phyloP scores from a whole-genome alignment of 305 asterid genomes.

The Fraxinus greggii region DNA sequence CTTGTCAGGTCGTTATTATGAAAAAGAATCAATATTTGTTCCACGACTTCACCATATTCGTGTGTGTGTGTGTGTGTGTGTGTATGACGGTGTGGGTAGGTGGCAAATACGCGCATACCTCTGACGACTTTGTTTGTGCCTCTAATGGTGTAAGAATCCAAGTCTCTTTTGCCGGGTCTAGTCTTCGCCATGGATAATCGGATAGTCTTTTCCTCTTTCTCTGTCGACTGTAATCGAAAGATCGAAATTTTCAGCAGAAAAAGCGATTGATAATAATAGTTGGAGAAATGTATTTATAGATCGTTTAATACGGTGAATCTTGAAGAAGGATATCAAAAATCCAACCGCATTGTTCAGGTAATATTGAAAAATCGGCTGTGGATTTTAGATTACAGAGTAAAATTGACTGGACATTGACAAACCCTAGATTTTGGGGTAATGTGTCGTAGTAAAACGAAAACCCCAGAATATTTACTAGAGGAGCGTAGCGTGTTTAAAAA shows the following conservation, averaged over 20 bases:
- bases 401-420: conserved; percentile 7
- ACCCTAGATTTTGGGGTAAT: conserved; percentile 32
- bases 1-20: background rate
- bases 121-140: conserved; percentile 60
- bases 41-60: background rate
- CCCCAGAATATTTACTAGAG: conserved; percentile 17
- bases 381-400: conserved; percentile 5
- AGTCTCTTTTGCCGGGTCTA: conserved; percentile 48
- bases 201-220: conserved; percentile 4
- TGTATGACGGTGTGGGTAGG: background rate
- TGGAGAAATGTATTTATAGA: background rate
- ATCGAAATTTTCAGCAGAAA: background rate
- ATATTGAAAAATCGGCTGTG: background rate
- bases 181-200: conserved; percentile 52
- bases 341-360: conserved; percentile 15
- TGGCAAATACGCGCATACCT: conserved; percentile 35
- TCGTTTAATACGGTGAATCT: background rate
- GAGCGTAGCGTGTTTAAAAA: background rate
- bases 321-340: background rate
- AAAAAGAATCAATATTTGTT: conserved; percentile 4
- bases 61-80: background rate
- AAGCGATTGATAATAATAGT: background rate
- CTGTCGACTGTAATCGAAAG: background rate
- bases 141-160: conserved; percentile 50
- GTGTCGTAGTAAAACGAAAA: conserved; percentile 19